phyloP scores from a whole-genome alignment of 169 alveolate species.

The Perkinsus olseni region DNA sequence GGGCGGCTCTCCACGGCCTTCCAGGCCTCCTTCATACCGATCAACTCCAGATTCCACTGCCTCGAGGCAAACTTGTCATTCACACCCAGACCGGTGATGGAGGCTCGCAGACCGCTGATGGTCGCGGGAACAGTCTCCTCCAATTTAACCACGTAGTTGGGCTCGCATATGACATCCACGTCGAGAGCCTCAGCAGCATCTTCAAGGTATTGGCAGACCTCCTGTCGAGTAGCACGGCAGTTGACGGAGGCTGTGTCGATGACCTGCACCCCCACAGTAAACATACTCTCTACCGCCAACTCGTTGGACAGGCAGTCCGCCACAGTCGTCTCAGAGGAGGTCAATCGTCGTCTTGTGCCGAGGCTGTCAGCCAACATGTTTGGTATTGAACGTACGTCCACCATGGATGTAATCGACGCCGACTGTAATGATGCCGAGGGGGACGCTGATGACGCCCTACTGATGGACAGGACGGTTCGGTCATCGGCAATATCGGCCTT shows the following conservation, averaged over 20 bases:
- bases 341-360: neutral
- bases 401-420: neutral
- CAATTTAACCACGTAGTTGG: no score
- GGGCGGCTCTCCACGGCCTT: constrained; percentile 3
- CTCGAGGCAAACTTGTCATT: neutral
- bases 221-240: neutral
- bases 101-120: neutral
- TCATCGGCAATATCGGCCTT: neutral
- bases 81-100: neutral
- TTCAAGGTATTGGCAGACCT: neutral
- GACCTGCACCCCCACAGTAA: neutral
- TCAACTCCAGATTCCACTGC: neutral
- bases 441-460: no score
- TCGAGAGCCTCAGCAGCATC: neutral
- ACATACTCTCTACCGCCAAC: neutral
- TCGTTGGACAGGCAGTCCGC: neutral
- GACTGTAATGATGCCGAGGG: neutral
- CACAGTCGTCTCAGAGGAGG: neutral
- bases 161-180: neutral
- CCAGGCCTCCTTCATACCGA: neutral
- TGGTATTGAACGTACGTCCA: neutral
- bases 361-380: neutral
- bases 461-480: no score
- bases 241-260: neutral
- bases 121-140: neutral